These are phyloP conservation scores for Stephania yunnanensis DNA, from an alignment of 164 flowering plant genomes.

Conservation along the genomic window DNA sequence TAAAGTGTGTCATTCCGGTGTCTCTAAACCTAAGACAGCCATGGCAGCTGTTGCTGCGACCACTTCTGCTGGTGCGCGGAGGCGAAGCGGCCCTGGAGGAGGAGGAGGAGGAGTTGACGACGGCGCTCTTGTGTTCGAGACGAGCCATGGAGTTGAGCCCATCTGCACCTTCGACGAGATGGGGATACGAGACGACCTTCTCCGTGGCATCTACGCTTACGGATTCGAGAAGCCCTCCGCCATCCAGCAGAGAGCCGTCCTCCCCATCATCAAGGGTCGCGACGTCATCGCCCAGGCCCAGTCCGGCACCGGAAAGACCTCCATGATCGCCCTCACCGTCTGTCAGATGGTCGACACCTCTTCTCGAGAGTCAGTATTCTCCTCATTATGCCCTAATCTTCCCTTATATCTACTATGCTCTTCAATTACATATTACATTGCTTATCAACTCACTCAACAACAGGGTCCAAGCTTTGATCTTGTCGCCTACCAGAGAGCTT, in stretches of 20 bases:
- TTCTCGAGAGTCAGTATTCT: conserved; percentile 47
- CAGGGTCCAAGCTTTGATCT: conserved; percentile 92
- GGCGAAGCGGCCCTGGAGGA: neutral
- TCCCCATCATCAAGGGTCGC: conserved; percentile 80
- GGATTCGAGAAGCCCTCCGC: conserved; percentile 97
- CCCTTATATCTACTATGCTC: neutral
- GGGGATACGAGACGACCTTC: conserved; percentile 74
- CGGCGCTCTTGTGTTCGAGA: conserved; percentile 63
- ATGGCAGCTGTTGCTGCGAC: conserved; percentile 1
- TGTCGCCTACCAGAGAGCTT: conserved; percentile 96
- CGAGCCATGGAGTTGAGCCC: conserved; percentile 73
- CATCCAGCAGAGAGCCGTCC: conserved; percentile 83
- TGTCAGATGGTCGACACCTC: conserved; percentile 80
- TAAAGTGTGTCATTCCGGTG: too few relatives aligned
- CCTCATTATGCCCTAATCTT: neutral
- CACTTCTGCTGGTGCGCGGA: neutral
- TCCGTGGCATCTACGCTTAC: conserved; percentile 74
- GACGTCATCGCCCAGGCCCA: conserved; percentile 98
- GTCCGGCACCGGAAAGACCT: conserved; percentile 91
- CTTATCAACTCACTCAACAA: neutral
- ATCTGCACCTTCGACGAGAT: conserved; percentile 67
- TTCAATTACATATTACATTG: neutral
- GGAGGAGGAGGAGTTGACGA: conserved; percentile 16
- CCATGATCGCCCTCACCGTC: conserved; percentile 92
- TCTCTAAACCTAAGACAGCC: too few relatives aligned